Base-by-base conservation (phyloP, 306 rosid genomes). In the Hylodesmum podocarpum region DNA sequence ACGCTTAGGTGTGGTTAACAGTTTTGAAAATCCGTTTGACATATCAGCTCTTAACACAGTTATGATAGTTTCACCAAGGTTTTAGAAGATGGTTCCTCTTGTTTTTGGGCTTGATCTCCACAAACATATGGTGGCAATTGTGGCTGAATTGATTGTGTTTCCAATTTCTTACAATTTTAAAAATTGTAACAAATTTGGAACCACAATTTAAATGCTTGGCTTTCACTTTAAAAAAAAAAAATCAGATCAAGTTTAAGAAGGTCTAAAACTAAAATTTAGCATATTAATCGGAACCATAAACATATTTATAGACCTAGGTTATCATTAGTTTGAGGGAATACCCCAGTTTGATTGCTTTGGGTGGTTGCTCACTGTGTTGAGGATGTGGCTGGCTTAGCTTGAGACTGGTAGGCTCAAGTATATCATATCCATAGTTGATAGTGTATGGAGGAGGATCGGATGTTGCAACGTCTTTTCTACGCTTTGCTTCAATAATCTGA, bases 331-430 rank as follows among this genome's bases (percentile, higher is more conserved):
- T 69, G 72, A 78, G 71, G 61, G 61, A 75, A 43, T 91, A 92
- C 96, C 93, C 90, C 39, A 87, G 73, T 63, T 76, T 81, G 68
- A 80, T 84, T 71, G 84, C 74, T 62, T 65, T 80, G 77, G 69
- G 58, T 44, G 80, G 67, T 63, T 37, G 62, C 68, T 81, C 84
- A 24, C 54, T 77, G 78, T 74, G 61, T 47, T 79, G 87, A 75
- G 88, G 46, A n/a, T 62, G 80, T 36, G 93, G 88, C 72, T 72
- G 91, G 80, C 91, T 80, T 82, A 90, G 89, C 83, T 84, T 87
- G 68, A 90, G 91, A 63, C 75, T 55, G 24, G 82, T 73, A 59
- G 91, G 83, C 31, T 39, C 64, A 19, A 64, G 80, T 51, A 78
- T 54, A 7, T 80, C 82, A 73, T 68, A 83, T 53, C 77, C 87